These are phyloP conservation scores for Hondaea fermentalgiana DNA, from an alignment of 108 stramenopile genomes.

Conservation along the genomic window DNA sequence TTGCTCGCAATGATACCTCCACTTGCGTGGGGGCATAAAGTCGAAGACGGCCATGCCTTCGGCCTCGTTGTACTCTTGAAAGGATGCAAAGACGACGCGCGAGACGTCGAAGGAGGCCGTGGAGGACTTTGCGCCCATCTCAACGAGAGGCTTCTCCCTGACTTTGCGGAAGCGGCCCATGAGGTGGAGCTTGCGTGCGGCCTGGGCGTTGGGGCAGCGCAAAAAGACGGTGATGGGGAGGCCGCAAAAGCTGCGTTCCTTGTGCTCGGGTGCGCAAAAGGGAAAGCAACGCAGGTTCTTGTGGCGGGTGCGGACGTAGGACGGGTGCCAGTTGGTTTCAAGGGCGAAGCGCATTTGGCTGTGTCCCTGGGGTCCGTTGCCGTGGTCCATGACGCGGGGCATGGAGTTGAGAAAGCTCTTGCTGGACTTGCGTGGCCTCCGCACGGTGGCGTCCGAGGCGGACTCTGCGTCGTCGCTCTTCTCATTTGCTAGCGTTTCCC, in stretches of 20 bases:
- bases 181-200: conserved; percentile 9
- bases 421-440: not conserved
- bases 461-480: not conserved
- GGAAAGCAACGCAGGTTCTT: conserved; percentile 11
- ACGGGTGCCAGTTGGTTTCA: not conserved
- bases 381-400: not conserved
- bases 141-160: not conserved
- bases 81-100: not conserved
- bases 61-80: not conserved
- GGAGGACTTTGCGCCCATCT: not conserved
- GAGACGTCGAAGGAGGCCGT: not conserved
- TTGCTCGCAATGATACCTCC: conserved; percentile 6
- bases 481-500: no score
- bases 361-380: not conserved
- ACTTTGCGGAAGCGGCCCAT: conserved; percentile 16
- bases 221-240: not conserved
- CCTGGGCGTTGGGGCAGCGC: not conserved
- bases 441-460: not conserved
- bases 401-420: not conserved
- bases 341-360: not conserved
- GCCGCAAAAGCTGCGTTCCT: conserved; percentile 8
- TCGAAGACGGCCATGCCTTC: not conserved
- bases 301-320: conserved; percentile 13
- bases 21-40: not conserved
- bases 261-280: not conserved